A percentile compares a stretch with the other conserved stretches of the same genome.
Conservation (phyloP, 23 red algal species). For the Gracilaria domingensis region DNA sequence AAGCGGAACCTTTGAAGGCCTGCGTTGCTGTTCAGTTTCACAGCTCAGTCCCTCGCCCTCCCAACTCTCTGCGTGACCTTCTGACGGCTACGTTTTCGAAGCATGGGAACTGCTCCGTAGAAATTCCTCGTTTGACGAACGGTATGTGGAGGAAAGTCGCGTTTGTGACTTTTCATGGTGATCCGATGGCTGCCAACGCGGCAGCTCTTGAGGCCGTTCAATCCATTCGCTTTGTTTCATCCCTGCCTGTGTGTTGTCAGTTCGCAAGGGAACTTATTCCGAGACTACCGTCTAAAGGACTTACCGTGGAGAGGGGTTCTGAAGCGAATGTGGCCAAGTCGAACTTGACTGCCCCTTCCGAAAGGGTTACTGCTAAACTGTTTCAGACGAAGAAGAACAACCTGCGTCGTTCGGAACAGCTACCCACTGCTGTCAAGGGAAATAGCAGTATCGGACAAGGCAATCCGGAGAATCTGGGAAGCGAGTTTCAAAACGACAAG, state of each 20-base stretch:
- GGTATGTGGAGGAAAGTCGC: slow-evolving; percentile 75
- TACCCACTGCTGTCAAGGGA: not conserved
- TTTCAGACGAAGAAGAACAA: slow-evolving; percentile 28
- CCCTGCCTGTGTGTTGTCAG: slow-evolving; percentile 71
- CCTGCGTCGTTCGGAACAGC: slow-evolving; percentile 11
- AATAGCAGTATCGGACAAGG: not conserved
- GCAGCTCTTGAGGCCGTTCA: slow-evolving; percentile 68
- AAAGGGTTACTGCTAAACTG: slow-evolving; percentile 14
- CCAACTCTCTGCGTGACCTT: slow-evolving; percentile 60
- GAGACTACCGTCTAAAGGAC: slow-evolving; percentile 53
- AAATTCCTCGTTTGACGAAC: slow-evolving; percentile 71
- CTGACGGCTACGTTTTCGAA: slow-evolving; percentile 71
- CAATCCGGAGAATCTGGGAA: slow-evolving; percentile 1
- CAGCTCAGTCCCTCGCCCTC: slow-evolving; percentile 54
- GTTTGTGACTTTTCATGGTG: slow-evolving; percentile 72
- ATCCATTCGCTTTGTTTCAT: slow-evolving; percentile 61
- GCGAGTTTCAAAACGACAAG: slow-evolving; percentile 18
- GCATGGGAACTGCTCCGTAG: slow-evolving; percentile 68
- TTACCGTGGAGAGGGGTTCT: slow-evolving; percentile 6
- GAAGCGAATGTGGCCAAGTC: not conserved
- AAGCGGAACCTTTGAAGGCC: slow-evolving; percentile 70
- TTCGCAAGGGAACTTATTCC: slow-evolving; percentile 70
- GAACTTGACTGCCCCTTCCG: not conserved
- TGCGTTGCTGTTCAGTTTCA: slow-evolving; percentile 75
- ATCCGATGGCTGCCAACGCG: slow-evolving; percentile 49